Evolutionary conservation across 352 stramenopile genomes (phyloP), one percentile per base, ranked within the genome.

Genomic region (Pythium phragmiticola): DNA sequence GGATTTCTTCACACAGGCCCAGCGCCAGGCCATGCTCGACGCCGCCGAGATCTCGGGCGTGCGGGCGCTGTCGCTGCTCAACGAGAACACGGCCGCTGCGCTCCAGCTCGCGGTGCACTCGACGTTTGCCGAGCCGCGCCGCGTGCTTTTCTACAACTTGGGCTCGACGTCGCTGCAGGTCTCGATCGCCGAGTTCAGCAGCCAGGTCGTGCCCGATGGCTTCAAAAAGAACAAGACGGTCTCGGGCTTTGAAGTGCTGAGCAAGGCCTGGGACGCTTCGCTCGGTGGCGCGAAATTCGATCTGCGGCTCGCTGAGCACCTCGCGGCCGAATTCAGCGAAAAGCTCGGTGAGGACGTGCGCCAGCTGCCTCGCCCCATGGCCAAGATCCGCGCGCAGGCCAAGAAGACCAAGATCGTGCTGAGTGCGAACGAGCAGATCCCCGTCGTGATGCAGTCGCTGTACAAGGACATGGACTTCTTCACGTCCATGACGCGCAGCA

Each of bases 131-230:
- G 80, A 87, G 47, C 95, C 97, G 23, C 84, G 95, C 52, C 85
- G 84, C 45, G 88, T 99, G 28, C 65, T 99, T 26, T 98, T 99
- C 67, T 99, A 99, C 90, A 99, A 99, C 80, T 89, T 99, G 82
- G 97, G 97, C 59, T 96, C 93, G 8, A 95, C 86, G 17, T 89
- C 88, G 11, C 63, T 97, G 33, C 94, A 98, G 71, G 88, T 94
- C 14, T 90, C 71, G 21, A 74, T 98, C 4, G 86, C 97, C 4
- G 76, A 90, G 66, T 97, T 97, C 70, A 88, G 80, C 17, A 90
- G 75, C 46, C 94, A 97, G 60, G 69, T 83, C 4, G 74, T 90
- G 42, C 88, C 94, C 9, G 85, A 94, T 61, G 84, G 78, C 39
- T 93, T 87, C 62, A 98, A 97, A 72, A 95, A 93, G 68, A 96